Evolutionary conservation across 192 early-diverging fungal genomes (phyloP), one percentile per base, ranked within the genome.

Genomic region (Coemansia sp.): DNA sequence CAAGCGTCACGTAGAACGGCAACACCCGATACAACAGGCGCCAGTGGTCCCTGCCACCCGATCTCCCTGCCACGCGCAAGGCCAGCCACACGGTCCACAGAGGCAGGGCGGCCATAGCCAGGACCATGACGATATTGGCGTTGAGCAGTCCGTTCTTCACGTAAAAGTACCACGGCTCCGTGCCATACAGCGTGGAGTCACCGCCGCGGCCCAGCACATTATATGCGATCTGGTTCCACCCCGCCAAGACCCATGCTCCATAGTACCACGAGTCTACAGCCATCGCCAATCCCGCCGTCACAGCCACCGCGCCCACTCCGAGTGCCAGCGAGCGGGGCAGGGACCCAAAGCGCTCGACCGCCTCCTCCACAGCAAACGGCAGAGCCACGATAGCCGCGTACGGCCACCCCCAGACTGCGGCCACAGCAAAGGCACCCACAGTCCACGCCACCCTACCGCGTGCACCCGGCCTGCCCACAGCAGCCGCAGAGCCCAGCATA

Each of bases 151-250:
- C 92, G 70, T 98, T 98, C 1, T 88, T 62, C 2, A 96, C n/a
- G 69, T 98, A 99, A 77, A 90, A 99, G 74, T 85, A 86, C 91
- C 91, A 94, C 21, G 92, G 93, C 73, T 99, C 95, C 1, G 92
- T 93, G 23, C 96, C 95, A 74, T 88, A 97, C 25, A 97, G 84
- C 45, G 90, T 77, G 9, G 93, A 90, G 1, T 89, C 87, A 18
- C 86, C 66, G 61, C 69, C 55, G 76, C 23, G 35, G 8, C 72
- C 79, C 78, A 99, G 90, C 2, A 99, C 88, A 69, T 99, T 99
- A 75, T 99, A 99, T 25, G 86, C 63, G 3, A 99, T 85, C 68
- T 97, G 92, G 73, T 97, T 97, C 73, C 87, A 83, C 18, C 94
- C 90, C 6, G 93, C 93, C 3, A 96, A 53, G 1, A 83, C 85